phyloP scores from a whole-genome alignment of 495 filamentous ascomycete species.

The Aspergillus bridgeri region DNA sequence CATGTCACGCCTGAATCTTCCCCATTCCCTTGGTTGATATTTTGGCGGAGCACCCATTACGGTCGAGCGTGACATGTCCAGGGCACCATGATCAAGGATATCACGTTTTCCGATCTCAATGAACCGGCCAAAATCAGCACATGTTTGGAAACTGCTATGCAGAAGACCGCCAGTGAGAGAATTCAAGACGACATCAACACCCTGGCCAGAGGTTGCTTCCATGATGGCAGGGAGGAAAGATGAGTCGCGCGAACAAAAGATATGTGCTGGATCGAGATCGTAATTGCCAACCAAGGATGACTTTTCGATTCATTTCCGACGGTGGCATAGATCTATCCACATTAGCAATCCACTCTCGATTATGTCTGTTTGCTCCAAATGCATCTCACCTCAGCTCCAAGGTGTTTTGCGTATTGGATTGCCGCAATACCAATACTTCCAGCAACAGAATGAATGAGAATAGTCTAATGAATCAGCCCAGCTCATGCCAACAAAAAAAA shows the following conservation, averaged over 20 bases:
- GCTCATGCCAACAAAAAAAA: not conserved
- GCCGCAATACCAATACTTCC: constrained; percentile 56
- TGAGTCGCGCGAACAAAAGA: constrained; percentile 21
- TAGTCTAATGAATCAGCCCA: not conserved
- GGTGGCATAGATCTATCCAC: too few relatives aligned
- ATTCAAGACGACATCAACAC: constrained; percentile 23
- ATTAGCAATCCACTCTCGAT: too few relatives aligned
- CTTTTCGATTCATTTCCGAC: too few relatives aligned
- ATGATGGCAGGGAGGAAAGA: constrained; percentile 15
- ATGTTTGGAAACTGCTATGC: constrained; percentile 23
- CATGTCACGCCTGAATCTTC: too few relatives aligned
- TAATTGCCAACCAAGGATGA: not conserved
- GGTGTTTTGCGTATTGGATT: constrained; percentile 48
- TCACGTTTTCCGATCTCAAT: constrained; percentile 10
- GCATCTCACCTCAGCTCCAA: constrained; percentile 48
- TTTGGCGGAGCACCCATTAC: too few relatives aligned
- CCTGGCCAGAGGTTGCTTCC: constrained; percentile 14
- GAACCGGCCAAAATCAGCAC: constrained; percentile 21
- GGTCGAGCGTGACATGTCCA: constrained; percentile 25
- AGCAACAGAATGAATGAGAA: constrained; percentile 52
- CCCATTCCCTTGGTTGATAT: too few relatives aligned
- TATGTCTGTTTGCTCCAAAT: constrained; percentile 14
- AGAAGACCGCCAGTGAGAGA: constrained; percentile 25
- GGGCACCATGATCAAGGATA: not conserved
- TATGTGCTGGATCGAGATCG: constrained; percentile 6